Base-by-base conservation (phyloP, 352 stramenopile species). In the Plasmopara halstedii region DNA sequence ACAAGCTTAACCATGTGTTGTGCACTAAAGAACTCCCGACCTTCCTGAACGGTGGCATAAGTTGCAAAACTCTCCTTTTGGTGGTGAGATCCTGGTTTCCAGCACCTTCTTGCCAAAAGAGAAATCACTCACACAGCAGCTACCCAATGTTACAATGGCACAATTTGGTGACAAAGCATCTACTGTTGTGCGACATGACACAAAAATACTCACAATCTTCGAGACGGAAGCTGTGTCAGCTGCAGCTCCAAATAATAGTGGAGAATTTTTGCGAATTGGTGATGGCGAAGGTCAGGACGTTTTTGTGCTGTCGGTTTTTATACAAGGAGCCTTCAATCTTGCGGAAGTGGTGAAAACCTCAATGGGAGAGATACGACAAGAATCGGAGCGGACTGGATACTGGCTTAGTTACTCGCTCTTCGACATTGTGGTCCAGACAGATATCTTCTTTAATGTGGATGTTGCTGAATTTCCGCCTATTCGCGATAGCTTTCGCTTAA, bases 341-440 rank as follows among this genome's bases (percentile, higher is more conserved):
- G 19, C 38, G 0, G 26, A 41, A 8, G 45, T 81, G 2, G 53
- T 76, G 4, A 35, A 53, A 22, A 47, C 40, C 22, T 58, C 54
- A 1, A 42, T 68, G 31, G 41, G 41, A 46, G 29, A 46, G 8
- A 36, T 21, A 14, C 15, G 2, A 21, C 52, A 56, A 15, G 43
- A 51, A 4, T 11, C 45, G 2, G 19, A 45, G 21, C 7, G 32
- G 26, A 57, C 40, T 14, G 77, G 79, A 13, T 86, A 85, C 37
- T 92, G 81, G 81, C 59, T 92, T 29, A 88, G 75, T 40, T 92
- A 92, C 44, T 88, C 78, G 19, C 60, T 92, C 3, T 92, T 92
- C 42, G 78, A 84, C 26, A 66, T 92, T 11, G 71, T 92, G 13
- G 77, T 92, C 6, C 81, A 88, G 41, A 92, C 76, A 0, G 78